Base-by-base conservation (phyloP, 2,329 filamentous ascomycete species). In the Paraconiothyrium brasiliense region DNA sequence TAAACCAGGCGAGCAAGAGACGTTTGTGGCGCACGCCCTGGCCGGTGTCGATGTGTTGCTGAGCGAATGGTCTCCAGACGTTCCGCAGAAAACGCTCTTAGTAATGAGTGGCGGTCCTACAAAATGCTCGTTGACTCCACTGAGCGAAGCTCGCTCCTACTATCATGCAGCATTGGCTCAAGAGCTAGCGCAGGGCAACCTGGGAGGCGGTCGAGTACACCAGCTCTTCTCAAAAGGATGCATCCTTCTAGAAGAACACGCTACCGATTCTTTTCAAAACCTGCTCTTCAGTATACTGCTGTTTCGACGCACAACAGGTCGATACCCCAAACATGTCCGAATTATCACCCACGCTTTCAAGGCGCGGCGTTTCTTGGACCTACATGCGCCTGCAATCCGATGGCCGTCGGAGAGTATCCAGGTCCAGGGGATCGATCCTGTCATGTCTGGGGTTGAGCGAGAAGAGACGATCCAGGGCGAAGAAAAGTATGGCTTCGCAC, bases 231-330 rank as follows among this genome's bases (percentile, higher is more conserved):
- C 61, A 37, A 69, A 70, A 30, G 70, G 73, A 35, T 81, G 82
- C 27, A 80, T 92, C 20, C 73, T 87, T 0, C 72, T 87, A 2
- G 93, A 97, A 73, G 85, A 89, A 9, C 84, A 86, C 58, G 92
- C 94, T 0, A 88, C 94, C 1, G 94, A 97, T 77, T 94, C 91
- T 1, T 94, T 92, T 72, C 90, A 93, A 74, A 97, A 97, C 74
- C 80, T 97, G 5, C 79, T 97, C 16, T 93, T 94, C 75, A 90
- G 90, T 13, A 81, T 97, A 71, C 82, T 90, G 65, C 81, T 83
- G 3, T 87, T 85, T 61, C 71, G 76, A 4, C 72, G 75, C 32
- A 71, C 71, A 2, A 76, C 73, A 1, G 80, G 80, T 4, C 55
- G 50, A 1, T 84, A 82, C 62, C 82, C 82, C 0, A 66, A 71